Base-by-base conservation (phyloP, 805 yeast genomes). In the Candida sakaeoensis region DNA sequence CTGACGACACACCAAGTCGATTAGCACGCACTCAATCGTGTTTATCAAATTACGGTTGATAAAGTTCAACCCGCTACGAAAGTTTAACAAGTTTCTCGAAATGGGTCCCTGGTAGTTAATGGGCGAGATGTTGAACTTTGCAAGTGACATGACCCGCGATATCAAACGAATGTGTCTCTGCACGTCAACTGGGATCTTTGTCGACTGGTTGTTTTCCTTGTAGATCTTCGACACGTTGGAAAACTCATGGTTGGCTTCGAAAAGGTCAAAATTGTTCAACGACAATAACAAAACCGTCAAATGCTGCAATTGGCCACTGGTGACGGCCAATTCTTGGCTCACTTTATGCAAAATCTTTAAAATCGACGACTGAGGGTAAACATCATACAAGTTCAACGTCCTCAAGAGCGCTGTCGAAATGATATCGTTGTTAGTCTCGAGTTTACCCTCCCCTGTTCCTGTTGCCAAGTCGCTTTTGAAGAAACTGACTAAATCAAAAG, bases 61-160 rank as follows among this genome's bases (percentile, higher is more conserved):
- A 35, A 74, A 74, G 40, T 78, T 71, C 34, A 83, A 56, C 41
- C 79, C 77, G 14, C 88, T 80, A 53, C 89, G 74, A 56, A 82
- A 84, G 32, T 78, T 74, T 36, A 85, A 65, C 25, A 86, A 64
- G 27, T 77, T 73, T 48, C 82, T 75, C 13, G 87, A 84, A 24
- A 87, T 68, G 10, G 88, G 89, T 2, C 90, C 90, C 33, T 74
- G 73, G 60, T 77, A 81, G 36, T 74, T 76, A 28, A 67, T 67
- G 19, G 77, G 77, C 33, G 65, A 49, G 22, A 66, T 59, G 28
- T 63, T 55, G 32, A 67, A 53, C 44, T 53, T 62, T 37, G 56
- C 63, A 28, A 67, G 46, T 2, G 72, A 58, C 32, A 68, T 60
- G 5, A 69, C 47, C 40, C 70, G 51, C 2, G 72, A 59, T n/a